A percentile compares a stretch with the other conserved stretches of the same genome.
Evolutionary conservation across 1,139 yeast genomes (phyloP).

Genomic region (Candida glucosophila): DNA sequence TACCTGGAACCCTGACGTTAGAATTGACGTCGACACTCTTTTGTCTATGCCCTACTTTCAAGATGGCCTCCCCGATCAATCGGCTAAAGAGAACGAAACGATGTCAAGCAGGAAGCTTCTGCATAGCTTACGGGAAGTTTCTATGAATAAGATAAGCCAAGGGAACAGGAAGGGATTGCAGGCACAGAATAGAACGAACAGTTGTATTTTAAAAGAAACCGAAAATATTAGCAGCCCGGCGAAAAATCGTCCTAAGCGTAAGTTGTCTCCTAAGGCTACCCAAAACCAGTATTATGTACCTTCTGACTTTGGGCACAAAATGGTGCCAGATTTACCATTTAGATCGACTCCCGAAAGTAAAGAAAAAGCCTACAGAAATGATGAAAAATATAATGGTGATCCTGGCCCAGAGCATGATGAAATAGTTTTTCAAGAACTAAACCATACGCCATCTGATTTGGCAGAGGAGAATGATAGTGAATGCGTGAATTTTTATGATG

Average conservation of each 20-base stretch:
- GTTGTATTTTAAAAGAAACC: too few relatives aligned
- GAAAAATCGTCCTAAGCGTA: too few relatives aligned
- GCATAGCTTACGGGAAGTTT: too few relatives aligned
- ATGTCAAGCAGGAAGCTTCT: conserved; percentile 2
- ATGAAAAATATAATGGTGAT: too few relatives aligned
- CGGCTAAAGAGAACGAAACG: conserved; percentile 8
- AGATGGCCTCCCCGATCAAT: conserved; percentile 11
- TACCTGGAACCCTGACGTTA: conserved; percentile 54
- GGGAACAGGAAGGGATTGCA: too few relatives aligned
- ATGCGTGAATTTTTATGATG: conserved; percentile 4
- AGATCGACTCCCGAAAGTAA: neutral
- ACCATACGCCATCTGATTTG: conserved; percentile 5
- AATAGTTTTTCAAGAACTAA: conserved; percentile 2
- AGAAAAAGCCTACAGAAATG: too few relatives aligned
- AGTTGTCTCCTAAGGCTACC: too few relatives aligned
- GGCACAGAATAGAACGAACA: too few relatives aligned
- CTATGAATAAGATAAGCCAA: too few relatives aligned
- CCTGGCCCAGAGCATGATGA: neutral
- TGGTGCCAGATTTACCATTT: neutral
- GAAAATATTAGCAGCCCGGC: too few relatives aligned
- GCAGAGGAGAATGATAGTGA: conserved; percentile 4
- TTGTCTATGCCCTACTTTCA: conserved; percentile 46
- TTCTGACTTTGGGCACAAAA: too few relatives aligned
- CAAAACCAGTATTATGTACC: too few relatives aligned
- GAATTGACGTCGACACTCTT: conserved; percentile 41